Conservation (phyloP, 306 rosid species). For the Pterocarpus santalinus region DNA sequence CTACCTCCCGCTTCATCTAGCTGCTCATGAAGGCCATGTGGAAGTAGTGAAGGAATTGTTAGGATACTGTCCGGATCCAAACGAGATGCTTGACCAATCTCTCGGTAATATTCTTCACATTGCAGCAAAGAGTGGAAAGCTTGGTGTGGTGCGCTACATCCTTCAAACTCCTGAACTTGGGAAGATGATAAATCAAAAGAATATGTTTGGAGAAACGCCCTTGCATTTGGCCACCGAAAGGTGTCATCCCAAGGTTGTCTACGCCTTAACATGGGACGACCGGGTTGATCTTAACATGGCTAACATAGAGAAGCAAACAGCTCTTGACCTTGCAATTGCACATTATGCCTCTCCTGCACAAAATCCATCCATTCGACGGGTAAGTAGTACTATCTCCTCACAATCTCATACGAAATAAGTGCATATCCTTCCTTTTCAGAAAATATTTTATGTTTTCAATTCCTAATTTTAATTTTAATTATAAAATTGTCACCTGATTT, state of each 20-base stretch:
- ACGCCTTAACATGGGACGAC: slow-evolving; percentile 33
- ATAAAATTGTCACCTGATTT: too few species aligned
- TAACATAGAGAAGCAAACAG: not conserved
- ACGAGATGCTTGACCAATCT: slow-evolving; percentile 16
- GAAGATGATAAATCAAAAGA: slow-evolving; percentile 41
- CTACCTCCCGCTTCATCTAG: slow-evolving; percentile 41
- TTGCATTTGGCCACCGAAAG: slow-evolving; percentile 45
- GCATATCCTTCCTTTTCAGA: too few species aligned
- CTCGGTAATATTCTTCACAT: slow-evolving; percentile 36
- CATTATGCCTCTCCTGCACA: not conserved
- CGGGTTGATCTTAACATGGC: not conserved
- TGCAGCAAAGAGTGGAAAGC: slow-evolving; percentile 33
- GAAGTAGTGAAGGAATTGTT: slow-evolving; percentile 17
- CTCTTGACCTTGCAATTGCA: slow-evolving; percentile 13
- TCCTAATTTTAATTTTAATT: too few species aligned
- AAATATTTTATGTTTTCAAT: too few species aligned
- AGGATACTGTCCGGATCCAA: slow-evolving; percentile 17
- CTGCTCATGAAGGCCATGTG: slow-evolving; percentile 4
- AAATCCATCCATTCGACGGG: slow-evolving; percentile 32
- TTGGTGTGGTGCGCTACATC: slow-evolving; percentile 2
- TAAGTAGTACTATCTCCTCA: not conserved
- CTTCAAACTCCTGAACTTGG: not conserved
- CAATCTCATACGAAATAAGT: too few species aligned
- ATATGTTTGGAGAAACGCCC: slow-evolving; percentile 34
- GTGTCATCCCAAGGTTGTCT: slow-evolving; percentile 24